Evolutionary conservation across 129 eudicot genomes (phyloP), one percentile per base, ranked within the genome.

Genomic region (Pulicaria dysenterica): DNA sequence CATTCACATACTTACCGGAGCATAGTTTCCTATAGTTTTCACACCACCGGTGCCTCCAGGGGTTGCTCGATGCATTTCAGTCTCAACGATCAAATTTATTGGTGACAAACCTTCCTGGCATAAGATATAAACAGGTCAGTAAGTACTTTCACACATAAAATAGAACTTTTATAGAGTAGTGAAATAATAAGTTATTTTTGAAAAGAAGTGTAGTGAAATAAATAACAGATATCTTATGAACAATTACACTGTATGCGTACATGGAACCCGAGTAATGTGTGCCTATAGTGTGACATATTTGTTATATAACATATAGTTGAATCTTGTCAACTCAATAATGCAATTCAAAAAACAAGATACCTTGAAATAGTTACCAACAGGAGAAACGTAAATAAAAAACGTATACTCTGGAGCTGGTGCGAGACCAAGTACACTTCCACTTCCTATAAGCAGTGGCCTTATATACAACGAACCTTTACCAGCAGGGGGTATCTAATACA

Each of bases 401-500:
- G 99, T 95, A 74, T 86, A 95, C 80, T 95, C 99, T 5, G 97
- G 99, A 61, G 99, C 96, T 70, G 99, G 99, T 62, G 96, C 99
- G 75, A 95, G 92, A 40, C 97, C 99, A 69, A 95, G 95, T 77
- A 90, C 95, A 57, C 96, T 80, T 71, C 99, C 99, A 68, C 91
- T 95, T 58, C 99, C 99, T 86, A 91, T 84, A 65, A 95, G 99
- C 84, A 95, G 76, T 49, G 96, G 97, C 72, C 99, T 80, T 67
- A 91, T 86, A 73, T 95, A 90, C 56, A 95, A 74, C 2, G 97
- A 95, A 62, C 99, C 99, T 81, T 95, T 95, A 39, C 96, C 97
- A 2, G 91, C 87, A 79, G 97, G 97, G 5, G 99, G 99, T 77
- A 95, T 82, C 99, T 95, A 78, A 74, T 71, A 81, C 47, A 51